Conservation (phyloP, 1,284 basidiomycete genomes). For the Cutaneotrichosporon daszewskae region DNA sequence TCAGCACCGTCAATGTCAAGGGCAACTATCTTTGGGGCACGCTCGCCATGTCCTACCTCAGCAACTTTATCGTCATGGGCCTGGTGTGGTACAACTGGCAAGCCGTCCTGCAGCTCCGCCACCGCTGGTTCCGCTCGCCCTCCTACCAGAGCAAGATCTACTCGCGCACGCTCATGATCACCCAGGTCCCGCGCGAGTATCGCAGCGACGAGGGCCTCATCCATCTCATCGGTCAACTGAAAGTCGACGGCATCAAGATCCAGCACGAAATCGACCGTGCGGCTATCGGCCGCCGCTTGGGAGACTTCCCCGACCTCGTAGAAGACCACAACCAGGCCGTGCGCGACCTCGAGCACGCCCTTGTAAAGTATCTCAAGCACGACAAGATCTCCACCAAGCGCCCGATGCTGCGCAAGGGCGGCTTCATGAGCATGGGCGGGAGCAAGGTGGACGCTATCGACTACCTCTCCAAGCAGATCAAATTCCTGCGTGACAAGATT, state of each 20-base stretch:
- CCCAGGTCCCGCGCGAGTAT: slow-evolving; percentile 64
- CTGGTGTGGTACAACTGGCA: slow-evolving; percentile 65
- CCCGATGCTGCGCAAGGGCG: slow-evolving; percentile 67
- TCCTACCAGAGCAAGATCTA: slow-evolving; percentile 46
- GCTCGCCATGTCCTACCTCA: slow-evolving; percentile 66
- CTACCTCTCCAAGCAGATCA: slow-evolving; percentile 67
- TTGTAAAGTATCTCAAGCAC: slow-evolving; percentile 78
- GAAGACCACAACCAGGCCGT: slow-evolving; percentile 81
- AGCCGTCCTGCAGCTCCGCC: slow-evolving; percentile 54
- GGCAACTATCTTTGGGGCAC: slow-evolving; percentile 67
- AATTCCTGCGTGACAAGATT: slow-evolving; percentile 59
- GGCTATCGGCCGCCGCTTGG: slow-evolving; percentile 38
- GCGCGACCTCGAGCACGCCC: slow-evolving; percentile 68
- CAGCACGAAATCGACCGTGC: slow-evolving; percentile 38
- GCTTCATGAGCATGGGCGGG: slow-evolving; percentile 68
- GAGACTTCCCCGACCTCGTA: slow-evolving; percentile 47
- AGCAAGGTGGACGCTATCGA: slow-evolving; percentile 73
- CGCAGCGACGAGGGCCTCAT: slow-evolving; percentile 71
- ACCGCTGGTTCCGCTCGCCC: slow-evolving; percentile 45
- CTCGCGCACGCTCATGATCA: slow-evolving; percentile 52
- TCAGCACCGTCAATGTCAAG: slow-evolving; percentile 70
- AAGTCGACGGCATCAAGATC: slow-evolving; percentile 51
- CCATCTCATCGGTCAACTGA: slow-evolving; percentile 63
- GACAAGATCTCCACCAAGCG: slow-evolving; percentile 66
- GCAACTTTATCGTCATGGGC: slow-evolving; percentile 50